Percentiles rank a stretch among this genome's conserved stretches.
Evolutionary conservation across 495 filamentous ascomycete species (phyloP).

Genomic region (Patellaria atrata): DNA sequence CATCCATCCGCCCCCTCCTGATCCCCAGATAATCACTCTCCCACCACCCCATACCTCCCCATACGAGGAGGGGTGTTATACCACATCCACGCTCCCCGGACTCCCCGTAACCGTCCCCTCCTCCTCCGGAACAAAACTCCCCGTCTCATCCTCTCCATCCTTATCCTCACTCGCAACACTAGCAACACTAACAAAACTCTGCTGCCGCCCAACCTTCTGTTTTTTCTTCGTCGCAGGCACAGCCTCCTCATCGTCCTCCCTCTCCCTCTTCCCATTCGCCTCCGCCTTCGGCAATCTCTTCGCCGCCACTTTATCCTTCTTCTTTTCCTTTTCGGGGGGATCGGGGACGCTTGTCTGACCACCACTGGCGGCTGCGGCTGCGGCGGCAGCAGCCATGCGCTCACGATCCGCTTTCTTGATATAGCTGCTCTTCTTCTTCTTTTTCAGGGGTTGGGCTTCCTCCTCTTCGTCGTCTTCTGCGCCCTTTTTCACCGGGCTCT

Average conservation of each 20-base stretch:
- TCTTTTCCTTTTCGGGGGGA: constrained; percentile 5
- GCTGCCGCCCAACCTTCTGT: constrained; percentile 7
- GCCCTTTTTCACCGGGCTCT: constrained; percentile 16
- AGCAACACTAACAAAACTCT: neutral
- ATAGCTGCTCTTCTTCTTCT: constrained; percentile 27
- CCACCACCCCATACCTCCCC: too few species aligned
- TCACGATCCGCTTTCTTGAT: constrained; percentile 20
- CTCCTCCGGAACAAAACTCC: too few species aligned
- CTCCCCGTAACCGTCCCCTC: too few species aligned
- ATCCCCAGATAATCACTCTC: too few species aligned
- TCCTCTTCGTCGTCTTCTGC: constrained; percentile 27
- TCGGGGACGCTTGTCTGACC: constrained; percentile 11
- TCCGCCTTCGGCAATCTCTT: constrained; percentile 1
- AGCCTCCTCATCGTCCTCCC: constrained; percentile 14
- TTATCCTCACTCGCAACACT: neutral
- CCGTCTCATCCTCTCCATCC: too few species aligned
- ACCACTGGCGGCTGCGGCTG: constrained; percentile 7
- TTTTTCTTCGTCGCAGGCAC: constrained; percentile 18
- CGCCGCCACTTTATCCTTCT: neutral
- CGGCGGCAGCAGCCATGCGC: constrained; percentile 8
- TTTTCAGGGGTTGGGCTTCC: constrained; percentile 35
- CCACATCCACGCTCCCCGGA: too few species aligned
- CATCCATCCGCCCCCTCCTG: too few species aligned
- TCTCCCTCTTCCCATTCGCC: constrained; percentile 14
- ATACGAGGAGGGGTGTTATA: too few species aligned